phyloP scores from a whole-genome alignment of 1,139 yeast genomes.

The Chernovozyma aurita region DNA sequence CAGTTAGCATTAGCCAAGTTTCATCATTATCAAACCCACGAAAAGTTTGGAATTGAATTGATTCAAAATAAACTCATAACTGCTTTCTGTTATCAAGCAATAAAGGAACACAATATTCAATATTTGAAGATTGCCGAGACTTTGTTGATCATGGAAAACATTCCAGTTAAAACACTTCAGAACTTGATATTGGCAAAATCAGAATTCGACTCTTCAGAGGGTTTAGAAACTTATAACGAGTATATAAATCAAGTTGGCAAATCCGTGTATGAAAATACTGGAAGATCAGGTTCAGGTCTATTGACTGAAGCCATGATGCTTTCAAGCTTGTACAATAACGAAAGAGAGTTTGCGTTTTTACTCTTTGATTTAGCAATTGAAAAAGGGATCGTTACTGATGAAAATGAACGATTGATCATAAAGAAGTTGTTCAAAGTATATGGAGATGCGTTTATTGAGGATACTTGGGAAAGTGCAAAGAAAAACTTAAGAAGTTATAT shows the following conservation, averaged over 20 bases:
- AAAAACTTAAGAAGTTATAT: constrained; percentile 15
- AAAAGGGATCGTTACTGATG: constrained; percentile 35
- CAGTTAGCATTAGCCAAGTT: constrained; percentile 25
- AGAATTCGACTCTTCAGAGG: constrained; percentile 38
- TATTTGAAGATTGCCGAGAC: constrained; percentile 43
- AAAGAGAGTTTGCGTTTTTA: constrained; percentile 59
- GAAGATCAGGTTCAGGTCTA: constrained; percentile 41
- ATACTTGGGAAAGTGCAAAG: constrained; percentile 29
- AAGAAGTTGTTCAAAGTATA: constrained; percentile 49
- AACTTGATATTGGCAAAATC: constrained; percentile 45
- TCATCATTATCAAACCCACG: constrained; percentile 34
- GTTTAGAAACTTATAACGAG: constrained; percentile 50
- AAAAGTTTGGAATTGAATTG: constrained; percentile 31
- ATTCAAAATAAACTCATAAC: constrained; percentile 26
- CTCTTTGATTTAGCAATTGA: constrained; percentile 53
- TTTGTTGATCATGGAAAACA: constrained; percentile 24
- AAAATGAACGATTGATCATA: constrained; percentile 38
- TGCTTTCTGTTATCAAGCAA: constrained; percentile 38
- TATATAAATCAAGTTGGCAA: constrained; percentile 38
- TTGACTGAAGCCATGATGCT: constrained; percentile 52
- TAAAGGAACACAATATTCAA: constrained; percentile 26
- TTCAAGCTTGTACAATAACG: constrained; percentile 45
- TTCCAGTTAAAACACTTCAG: constrained; percentile 39
- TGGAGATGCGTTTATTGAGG: constrained; percentile 48
- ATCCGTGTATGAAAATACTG: constrained; percentile 27